A percentile compares a stretch with the other conserved stretches of the same genome.
Conservation (phyloP, 768 basidiomycete species). For the Hirschioporus abietinus region DNA sequence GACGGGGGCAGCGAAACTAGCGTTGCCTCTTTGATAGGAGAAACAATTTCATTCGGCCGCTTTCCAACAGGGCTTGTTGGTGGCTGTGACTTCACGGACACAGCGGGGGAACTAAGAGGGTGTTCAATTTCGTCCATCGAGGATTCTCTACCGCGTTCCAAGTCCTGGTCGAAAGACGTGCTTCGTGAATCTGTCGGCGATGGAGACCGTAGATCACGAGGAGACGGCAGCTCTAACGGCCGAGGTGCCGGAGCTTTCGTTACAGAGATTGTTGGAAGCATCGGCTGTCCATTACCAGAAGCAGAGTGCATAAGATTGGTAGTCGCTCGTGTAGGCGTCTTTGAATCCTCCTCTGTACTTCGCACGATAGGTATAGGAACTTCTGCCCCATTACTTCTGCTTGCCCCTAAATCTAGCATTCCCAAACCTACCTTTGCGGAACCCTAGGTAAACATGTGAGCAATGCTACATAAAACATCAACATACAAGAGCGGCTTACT, state of each 20-base stretch:
- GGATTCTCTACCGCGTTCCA: constrained; percentile 37
- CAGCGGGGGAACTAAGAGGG: constrained; percentile 5
- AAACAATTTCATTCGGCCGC: constrained; percentile 12
- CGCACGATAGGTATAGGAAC: constrained; percentile 60
- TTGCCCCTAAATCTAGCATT: constrained; percentile 29
- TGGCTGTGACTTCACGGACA: neutral
- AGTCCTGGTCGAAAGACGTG: constrained; percentile 39
- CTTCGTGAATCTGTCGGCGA: constrained; percentile 30
- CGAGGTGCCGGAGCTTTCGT: constrained; percentile 67
- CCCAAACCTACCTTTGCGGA: constrained; percentile 41
- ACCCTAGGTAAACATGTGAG: constrained; percentile 22
- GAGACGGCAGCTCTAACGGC: constrained; percentile 65
- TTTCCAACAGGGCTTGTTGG: constrained; percentile 11
- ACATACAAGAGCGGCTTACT: constrained; percentile 36
- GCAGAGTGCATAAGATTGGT: constrained; percentile 4
- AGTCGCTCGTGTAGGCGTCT: constrained; percentile 13
- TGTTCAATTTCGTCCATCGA: constrained; percentile 25
- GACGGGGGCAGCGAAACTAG: constrained; percentile 14
- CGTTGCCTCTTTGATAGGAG: constrained; percentile 9
- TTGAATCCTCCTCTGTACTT: constrained; percentile 18
- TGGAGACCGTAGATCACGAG: constrained; percentile 39
- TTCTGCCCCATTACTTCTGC: constrained; percentile 41
- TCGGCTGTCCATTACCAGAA: constrained; percentile 15
- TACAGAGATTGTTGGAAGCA: constrained; percentile 53
- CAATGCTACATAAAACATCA: constrained; percentile 2